phyloP scores from a whole-genome alignment of 208 protist species.

The Trypanosoma cruzi region DNA sequence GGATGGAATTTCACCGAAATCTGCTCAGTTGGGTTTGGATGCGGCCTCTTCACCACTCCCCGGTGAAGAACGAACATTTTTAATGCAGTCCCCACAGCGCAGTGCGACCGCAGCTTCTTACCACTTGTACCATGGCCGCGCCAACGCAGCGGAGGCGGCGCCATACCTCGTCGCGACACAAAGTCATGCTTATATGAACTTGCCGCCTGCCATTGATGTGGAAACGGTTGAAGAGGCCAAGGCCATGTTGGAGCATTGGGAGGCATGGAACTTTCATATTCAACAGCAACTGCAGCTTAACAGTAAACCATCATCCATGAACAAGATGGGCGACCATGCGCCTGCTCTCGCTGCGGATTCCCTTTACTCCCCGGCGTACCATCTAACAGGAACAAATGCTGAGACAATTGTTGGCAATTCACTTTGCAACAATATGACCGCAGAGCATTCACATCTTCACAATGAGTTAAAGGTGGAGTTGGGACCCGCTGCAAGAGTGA shows the following conservation, averaged over 20 bases:
- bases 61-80: too few species aligned
- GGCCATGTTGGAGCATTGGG: constrained; percentile 14
- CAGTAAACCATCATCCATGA: neutral
- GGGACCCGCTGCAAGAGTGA: neutral
- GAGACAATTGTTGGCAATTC: neutral
- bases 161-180: constrained; percentile 2
- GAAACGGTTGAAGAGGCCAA: constrained; percentile 26
- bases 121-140: neutral
- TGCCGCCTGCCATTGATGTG: constrained; percentile 22
- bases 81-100: neutral
- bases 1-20: neutral
- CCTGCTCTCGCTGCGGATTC: neutral
- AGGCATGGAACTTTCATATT: constrained; percentile 11
- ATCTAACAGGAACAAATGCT: neutral
- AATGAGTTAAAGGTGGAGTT: neutral
- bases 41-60: neutral
- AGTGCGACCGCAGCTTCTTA: neutral
- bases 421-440: neutral
- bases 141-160: neutral
- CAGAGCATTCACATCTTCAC: neutral
- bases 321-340: neutral
- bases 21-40: neutral
- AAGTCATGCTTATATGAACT: constrained; percentile 13
- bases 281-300: constrained; percentile 10
- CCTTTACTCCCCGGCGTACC: neutral